Percentiles rank a stretch among this genome's conserved stretches.
Conservation (phyloP, 2,329 filamentous ascomycete genomes). For the Aspergillus ibericus region DNA sequence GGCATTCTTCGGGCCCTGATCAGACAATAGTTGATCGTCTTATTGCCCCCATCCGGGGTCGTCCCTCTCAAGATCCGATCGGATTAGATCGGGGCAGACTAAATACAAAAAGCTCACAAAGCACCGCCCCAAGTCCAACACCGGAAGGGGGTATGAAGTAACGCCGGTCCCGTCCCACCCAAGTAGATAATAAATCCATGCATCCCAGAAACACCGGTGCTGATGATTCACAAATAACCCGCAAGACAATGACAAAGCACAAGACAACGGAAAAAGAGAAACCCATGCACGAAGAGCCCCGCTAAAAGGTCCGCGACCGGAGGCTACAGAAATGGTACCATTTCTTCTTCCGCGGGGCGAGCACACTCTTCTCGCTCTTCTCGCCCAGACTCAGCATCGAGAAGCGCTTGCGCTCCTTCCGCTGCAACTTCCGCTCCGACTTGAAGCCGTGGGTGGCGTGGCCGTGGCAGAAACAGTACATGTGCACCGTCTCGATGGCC, state of each 20-base stretch:
- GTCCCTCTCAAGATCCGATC: background rate
- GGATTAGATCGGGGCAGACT: background rate
- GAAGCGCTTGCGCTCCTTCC: constrained; percentile 13
- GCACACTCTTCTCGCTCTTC: constrained; percentile 26
- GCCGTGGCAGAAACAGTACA: constrained; percentile 41
- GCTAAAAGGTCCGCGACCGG: constrained; percentile 23
- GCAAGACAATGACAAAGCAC: constrained; percentile 3
- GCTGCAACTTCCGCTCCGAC: constrained; percentile 32
- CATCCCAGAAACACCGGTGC: background rate
- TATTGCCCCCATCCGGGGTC: background rate
- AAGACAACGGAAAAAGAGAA: background rate
- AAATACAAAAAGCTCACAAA: background rate
- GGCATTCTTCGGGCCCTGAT: background rate
- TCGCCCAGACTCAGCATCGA: constrained; percentile 4
- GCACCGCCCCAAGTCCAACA: background rate
- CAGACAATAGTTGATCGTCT: background rate
- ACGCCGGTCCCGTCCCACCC: background rate
- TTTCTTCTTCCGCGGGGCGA: constrained; percentile 25
- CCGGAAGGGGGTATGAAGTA: background rate
- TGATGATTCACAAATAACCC: background rate
- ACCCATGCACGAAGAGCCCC: background rate
- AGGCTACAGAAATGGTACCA: constrained; percentile 33
- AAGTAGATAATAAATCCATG: background rate
- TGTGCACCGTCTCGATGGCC: constrained; percentile 37
- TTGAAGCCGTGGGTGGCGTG: constrained; percentile 36